These are phyloP conservation scores for Kernera saxatilis DNA, from an alignment of 345 rosid genomes.

Conservation along the genomic window DNA sequence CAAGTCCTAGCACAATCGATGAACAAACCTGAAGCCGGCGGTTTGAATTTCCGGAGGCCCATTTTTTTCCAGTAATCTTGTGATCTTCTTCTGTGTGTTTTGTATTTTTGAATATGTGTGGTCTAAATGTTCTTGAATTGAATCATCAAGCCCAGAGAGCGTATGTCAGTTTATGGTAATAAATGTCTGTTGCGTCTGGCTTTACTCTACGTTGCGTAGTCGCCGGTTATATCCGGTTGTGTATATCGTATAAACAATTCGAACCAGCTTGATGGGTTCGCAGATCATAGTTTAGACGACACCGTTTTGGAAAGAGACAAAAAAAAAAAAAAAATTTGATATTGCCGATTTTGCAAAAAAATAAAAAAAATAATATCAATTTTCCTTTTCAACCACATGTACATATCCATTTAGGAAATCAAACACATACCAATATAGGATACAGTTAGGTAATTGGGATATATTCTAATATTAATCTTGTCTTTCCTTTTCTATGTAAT, in stretches of 20 bases:
- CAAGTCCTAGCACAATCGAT: slow-evolving; percentile 20
- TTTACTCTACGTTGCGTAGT: neutral
- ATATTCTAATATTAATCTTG: too few relatives aligned
- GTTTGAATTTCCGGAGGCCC: neutral
- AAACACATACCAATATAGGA: too few relatives aligned
- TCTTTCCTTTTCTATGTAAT: too few relatives aligned
- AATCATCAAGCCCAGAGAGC: neutral
- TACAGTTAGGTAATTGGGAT: too few relatives aligned
- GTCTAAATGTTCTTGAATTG: neutral
- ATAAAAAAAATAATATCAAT: too few relatives aligned
- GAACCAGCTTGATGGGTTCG: neutral
- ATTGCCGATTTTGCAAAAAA: too few relatives aligned
- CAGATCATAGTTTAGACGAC: neutral
- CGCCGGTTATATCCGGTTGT: neutral
- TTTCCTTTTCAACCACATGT: too few relatives aligned
- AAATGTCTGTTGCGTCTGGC: neutral
- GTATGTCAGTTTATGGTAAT: slow-evolving; percentile 4
- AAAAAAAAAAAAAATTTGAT: too few relatives aligned
- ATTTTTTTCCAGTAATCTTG: neutral
- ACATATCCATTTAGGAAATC: too few relatives aligned
- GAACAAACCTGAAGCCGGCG: slow-evolving; percentile 14
- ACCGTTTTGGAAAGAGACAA: neutral
- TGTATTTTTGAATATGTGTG: slow-evolving; percentile 9
- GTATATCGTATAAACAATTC: neutral
- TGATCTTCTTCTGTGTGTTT: slow-evolving; percentile 8